Conservation (phyloP, 305 asterid species). For the Plantago coronopus region DNA sequence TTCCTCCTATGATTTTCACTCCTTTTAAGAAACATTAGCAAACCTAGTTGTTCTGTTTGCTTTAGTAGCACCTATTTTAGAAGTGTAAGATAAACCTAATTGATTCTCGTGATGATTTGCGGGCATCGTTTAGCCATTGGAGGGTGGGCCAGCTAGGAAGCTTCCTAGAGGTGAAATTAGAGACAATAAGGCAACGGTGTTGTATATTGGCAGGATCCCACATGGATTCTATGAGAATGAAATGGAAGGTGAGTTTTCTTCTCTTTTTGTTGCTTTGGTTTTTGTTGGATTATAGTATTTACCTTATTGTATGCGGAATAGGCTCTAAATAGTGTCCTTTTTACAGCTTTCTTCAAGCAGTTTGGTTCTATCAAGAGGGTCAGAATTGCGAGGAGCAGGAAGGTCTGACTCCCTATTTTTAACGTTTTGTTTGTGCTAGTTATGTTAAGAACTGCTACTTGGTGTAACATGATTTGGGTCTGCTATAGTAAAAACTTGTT, state of each 20-base stretch:
- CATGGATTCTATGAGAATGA: slow-evolving; percentile 95
- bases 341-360: slow-evolving; percentile 86
- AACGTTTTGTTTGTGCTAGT: not conserved
- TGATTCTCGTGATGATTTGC: slow-evolving; percentile 3
- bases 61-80: not conserved
- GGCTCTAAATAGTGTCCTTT: not conserved
- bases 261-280: not conserved
- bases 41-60: no score
- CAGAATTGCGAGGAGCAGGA: slow-evolving; percentile 72
- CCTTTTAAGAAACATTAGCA: not conserved
- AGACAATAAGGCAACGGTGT: slow-evolving; percentile 57
- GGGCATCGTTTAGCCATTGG: slow-evolving; percentile 48
- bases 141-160: slow-evolving; percentile 65
- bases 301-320: not conserved
- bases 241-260: slow-evolving; percentile 62
- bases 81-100: not conserved
- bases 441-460: not conserved
- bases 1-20: no score
- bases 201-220: slow-evolving; percentile 89
- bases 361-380: slow-evolving; percentile 82
- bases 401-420: slow-evolving; percentile 40
- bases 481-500: no score
- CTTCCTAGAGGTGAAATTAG: slow-evolving; percentile 34
- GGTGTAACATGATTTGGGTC: no score
- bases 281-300: not conserved